A percentile compares a stretch with the other conserved stretches of the same genome.
Evolutionary conservation across 768 basidiomycete species (phyloP).

Genomic region (Cyclocybe aegerita): DNA sequence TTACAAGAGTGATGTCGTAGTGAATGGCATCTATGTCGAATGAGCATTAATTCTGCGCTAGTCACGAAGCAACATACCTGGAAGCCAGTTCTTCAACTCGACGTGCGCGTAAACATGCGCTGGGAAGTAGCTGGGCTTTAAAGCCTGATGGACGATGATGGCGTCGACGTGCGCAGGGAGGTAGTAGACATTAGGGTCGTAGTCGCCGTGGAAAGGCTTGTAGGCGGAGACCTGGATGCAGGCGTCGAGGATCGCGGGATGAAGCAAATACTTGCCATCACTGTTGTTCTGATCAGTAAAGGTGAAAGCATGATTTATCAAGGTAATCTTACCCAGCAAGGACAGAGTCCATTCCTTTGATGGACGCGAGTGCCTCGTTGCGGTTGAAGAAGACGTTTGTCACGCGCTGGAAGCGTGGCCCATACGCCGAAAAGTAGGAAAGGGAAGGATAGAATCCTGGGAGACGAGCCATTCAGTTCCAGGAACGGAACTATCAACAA

Average conservation of each 20-base stretch:
- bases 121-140: conserved; percentile 9
- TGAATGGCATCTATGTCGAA: conserved; percentile 17
- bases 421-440: conserved; percentile 31
- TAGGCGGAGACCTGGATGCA: conserved; percentile 32
- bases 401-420: conserved; percentile 27
- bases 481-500: not conserved
- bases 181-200: conserved; percentile 27
- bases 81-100: conserved; percentile 25
- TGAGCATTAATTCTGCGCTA: not conserved
- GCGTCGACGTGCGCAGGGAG: conserved; percentile 25
- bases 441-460: conserved; percentile 25
- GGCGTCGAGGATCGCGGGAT: conserved; percentile 37
- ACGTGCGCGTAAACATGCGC: conserved; percentile 23
- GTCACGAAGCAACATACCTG: conserved; percentile 12
- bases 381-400: conserved; percentile 16
- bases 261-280: conserved; percentile 24
- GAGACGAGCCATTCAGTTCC: not conserved
- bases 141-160: conserved; percentile 14
- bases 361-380: conserved; percentile 24
- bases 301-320: not conserved
- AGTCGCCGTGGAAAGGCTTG: conserved; percentile 26
- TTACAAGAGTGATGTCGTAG: conserved; percentile 25
- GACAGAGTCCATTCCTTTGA: conserved; percentile 20
- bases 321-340: conserved; percentile 24
- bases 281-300: conserved; percentile 11